phyloP scores from a whole-genome alignment of 78 protist species.

The Emiliania huxleyi region DNA sequence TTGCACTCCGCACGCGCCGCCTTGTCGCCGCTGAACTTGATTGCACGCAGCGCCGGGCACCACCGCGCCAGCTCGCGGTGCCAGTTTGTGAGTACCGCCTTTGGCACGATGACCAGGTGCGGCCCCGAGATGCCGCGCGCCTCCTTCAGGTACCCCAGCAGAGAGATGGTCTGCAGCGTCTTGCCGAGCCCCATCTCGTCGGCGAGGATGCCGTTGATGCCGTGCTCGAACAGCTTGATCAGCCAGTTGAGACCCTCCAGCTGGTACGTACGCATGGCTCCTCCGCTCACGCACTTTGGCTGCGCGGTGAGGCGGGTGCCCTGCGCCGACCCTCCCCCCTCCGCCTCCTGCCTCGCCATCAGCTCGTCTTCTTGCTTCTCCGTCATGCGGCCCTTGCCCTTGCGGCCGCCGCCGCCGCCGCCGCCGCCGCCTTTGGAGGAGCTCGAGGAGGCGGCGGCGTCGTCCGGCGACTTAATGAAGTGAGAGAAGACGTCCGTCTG shows the following conservation, averaged over 20 bases:
- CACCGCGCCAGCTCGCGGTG: constrained; percentile 9
- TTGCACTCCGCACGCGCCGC: not conserved
- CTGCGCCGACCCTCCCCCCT: not conserved
- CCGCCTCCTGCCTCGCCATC: not conserved
- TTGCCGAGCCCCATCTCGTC: constrained; percentile 68
- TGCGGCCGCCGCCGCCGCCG: not conserved
- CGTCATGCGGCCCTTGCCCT: not conserved
- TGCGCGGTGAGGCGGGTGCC: constrained; percentile 12
- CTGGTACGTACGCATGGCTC: constrained; percentile 86
- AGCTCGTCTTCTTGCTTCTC: constrained; percentile 24
- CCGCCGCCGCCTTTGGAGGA: not conserved
- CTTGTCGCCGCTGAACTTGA: constrained; percentile 40
- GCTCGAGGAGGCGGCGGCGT: not conserved
- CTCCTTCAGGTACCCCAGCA: not conserved
- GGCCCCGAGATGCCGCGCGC: constrained; percentile 38
- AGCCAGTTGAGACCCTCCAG: constrained; percentile 93
- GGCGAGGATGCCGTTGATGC: constrained; percentile 91
- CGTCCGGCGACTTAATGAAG: not conserved
- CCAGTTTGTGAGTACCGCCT: constrained; percentile 52
- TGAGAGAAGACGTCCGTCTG: not conserved
- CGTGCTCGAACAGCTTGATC: constrained; percentile 72
- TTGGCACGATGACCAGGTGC: constrained; percentile 57
- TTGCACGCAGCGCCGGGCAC: constrained; percentile 24
- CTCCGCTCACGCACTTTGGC: not conserved
- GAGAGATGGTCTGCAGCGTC: constrained; percentile 21